These are phyloP conservation scores for Citropsis articulata DNA, from an alignment of 345 rosid genomes.

Conservation along the genomic window DNA sequence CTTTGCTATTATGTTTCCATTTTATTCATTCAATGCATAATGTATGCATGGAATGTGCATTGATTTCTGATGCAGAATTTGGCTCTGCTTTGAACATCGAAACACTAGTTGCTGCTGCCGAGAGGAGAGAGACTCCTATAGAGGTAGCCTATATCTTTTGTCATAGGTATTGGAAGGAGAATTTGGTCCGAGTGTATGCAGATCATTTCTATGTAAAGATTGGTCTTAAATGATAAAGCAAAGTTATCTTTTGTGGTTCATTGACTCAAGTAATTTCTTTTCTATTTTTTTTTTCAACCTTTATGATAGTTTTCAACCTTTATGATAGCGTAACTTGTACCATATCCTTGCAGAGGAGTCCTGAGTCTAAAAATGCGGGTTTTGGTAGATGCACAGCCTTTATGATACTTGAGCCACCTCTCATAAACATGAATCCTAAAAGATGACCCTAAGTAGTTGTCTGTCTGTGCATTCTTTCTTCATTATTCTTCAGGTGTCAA, in stretches of 20 bases:
- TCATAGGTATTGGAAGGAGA: neutral
- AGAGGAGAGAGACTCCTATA: conserved; percentile 80
- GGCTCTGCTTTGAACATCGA: conserved; percentile 97
- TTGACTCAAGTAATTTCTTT: neutral
- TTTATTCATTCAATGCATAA: neutral
- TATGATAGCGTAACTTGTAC: neutral
- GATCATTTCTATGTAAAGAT: neutral
- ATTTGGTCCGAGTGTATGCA: neutral
- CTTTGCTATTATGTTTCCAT: neutral
- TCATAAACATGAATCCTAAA: neutral
- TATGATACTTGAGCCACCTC: neutral
- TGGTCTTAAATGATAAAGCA: neutral
- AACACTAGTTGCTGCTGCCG: conserved; percentile 96
- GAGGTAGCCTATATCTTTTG: conserved; percentile 50
- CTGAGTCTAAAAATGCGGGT: neutral
- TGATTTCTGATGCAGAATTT: conserved; percentile 54
- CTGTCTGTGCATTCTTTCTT: neutral
- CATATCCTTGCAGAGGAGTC: neutral
- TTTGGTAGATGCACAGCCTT: neutral
- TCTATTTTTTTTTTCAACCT: neutral
- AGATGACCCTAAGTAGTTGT: neutral
- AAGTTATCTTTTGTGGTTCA: neutral
- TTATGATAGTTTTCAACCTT: neutral
- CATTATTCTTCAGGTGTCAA: neutral
- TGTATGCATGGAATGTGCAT: conserved; percentile 5